phyloP scores from a whole-genome alignment of 176 grass and related monocot genomes.

The Calamus simplicifolius region DNA sequence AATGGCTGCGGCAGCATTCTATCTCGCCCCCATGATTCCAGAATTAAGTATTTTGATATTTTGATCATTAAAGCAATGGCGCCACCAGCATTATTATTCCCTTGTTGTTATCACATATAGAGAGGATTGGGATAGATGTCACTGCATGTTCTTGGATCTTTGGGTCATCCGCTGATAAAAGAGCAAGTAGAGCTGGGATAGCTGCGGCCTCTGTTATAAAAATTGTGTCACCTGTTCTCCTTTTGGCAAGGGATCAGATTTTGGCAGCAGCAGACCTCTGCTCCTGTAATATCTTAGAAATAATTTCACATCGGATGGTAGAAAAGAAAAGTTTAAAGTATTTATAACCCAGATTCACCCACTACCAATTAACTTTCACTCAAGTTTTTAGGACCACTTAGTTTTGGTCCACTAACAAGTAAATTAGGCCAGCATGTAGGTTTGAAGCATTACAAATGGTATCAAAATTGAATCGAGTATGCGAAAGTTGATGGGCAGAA shows the following conservation, averaged over 20 bases:
- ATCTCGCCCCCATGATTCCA: conserved; percentile 90
- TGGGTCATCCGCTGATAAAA: conserved; percentile 62
- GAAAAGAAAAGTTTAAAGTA: no score
- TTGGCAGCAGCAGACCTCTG: conserved; percentile 72
- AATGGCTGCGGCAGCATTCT: conserved; percentile 93
- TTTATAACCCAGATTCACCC: no score
- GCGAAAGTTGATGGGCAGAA: no score
- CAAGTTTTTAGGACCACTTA: no score
- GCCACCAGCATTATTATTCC: conserved; percentile 76
- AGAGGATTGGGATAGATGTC: conserved; percentile 77
- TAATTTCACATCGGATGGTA: no score
- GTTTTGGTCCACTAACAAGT: no score
- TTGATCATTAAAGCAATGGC: conserved; percentile 79
- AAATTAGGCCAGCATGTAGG: no score
- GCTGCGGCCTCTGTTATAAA: conserved; percentile 79
- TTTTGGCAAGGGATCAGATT: conserved; percentile 86
- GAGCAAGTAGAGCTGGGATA: conserved; percentile 62
- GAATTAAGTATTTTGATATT: conserved; percentile 51
- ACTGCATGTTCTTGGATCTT: conserved; percentile 95
- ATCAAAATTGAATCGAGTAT: no score
- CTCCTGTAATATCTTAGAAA: background rate
- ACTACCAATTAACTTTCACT: no score
- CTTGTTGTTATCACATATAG: conserved; percentile 98
- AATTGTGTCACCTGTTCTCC: conserved; percentile 84
- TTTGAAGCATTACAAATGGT: no score